These are phyloP conservation scores for Colletotrichum sidae DNA, from an alignment of 2,329 filamentous ascomycete species.

Conservation along the genomic window DNA sequence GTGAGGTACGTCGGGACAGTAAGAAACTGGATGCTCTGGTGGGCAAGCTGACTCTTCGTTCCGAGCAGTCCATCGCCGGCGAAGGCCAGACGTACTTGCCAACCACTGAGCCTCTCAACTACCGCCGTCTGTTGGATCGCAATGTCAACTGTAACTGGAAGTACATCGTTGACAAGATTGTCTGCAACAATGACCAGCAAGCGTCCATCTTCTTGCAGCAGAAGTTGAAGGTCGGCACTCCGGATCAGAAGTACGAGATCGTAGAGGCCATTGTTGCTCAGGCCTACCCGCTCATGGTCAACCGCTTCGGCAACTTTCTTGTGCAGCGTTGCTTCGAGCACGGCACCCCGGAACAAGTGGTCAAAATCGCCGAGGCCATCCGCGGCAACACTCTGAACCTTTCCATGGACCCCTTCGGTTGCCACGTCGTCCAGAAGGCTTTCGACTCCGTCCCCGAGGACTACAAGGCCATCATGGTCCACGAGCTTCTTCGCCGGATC, in stretches of 20 bases:
- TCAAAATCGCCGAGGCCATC: conserved; percentile 94
- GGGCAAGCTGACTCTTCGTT: conserved; percentile 25
- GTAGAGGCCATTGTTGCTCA: conserved; percentile 96
- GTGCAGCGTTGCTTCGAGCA: conserved; percentile 99
- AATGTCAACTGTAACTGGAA: conserved; percentile 99
- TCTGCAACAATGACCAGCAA: conserved; percentile 99
- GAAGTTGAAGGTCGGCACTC: conserved; percentile 96
- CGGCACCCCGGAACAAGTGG: conserved; percentile 91
- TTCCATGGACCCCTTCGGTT: conserved; percentile 99
- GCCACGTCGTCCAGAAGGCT: conserved; percentile 97
- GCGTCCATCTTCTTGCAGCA: conserved; percentile 99
- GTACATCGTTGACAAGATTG: conserved; percentile 99
- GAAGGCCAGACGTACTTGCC: conserved; percentile 84
- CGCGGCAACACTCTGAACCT: conserved; percentile 92
- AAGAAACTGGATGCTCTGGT: conserved; percentile 1
- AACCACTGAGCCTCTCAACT: conserved; percentile 93
- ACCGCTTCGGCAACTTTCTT: conserved; percentile 98
- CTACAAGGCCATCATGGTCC: conserved; percentile 99
- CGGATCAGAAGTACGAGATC: conserved; percentile 96
- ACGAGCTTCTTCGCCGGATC: conserved; percentile 92
- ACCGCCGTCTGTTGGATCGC: conserved; percentile 92
- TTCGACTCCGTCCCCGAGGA: conserved; percentile 98
- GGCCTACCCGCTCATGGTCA: conserved; percentile 96
- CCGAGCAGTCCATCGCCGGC: conserved; percentile 56
- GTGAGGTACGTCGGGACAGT: conserved; percentile 57